phyloP scores from a whole-genome alignment of 2,329 filamentous ascomycete species.

The Didymella glomerata region DNA sequence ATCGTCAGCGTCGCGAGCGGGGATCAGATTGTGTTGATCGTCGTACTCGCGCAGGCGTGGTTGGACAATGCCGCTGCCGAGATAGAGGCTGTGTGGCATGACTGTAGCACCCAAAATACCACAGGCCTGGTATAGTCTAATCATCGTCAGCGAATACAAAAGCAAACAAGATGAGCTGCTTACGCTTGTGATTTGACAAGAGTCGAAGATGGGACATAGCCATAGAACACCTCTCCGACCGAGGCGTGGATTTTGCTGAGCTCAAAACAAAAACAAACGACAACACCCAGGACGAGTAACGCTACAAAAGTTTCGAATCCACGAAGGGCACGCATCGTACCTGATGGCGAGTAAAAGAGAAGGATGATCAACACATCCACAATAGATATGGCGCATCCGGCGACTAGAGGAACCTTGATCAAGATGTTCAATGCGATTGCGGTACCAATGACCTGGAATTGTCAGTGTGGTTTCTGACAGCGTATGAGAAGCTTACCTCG shows the following conservation, averaged over 20 bases:
- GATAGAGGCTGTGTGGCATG: constrained; percentile 68
- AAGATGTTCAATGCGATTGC: constrained; percentile 66
- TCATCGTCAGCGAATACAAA: constrained; percentile 23
- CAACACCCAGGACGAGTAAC: constrained; percentile 62
- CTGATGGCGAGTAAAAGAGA: constrained; percentile 63
- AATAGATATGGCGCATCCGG: constrained; percentile 65
- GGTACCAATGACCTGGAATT: constrained; percentile 60
- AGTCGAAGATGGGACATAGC: constrained; percentile 63
- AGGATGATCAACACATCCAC: constrained; percentile 65
- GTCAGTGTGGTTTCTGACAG: constrained; percentile 8
- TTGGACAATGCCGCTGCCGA: constrained; percentile 65
- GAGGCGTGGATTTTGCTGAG: constrained; percentile 62
- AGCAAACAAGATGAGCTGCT: too few species aligned
- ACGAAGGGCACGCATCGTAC: constrained; percentile 60
- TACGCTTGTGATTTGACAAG: constrained; percentile 62
- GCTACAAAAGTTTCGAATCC: constrained; percentile 65
- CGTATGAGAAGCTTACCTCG: constrained; percentile 49
- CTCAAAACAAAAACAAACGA: constrained; percentile 66
- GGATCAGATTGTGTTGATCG: constrained; percentile 21
- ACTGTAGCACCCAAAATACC: constrained; percentile 79
- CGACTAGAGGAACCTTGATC: constrained; percentile 62
- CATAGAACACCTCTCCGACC: constrained; percentile 62
- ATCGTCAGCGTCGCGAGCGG: constrained; percentile 7
- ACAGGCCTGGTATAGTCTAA: constrained; percentile 68
- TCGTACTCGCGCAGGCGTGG: constrained; percentile 55